Percentiles rank a stretch among this genome's conserved stretches.
Conservation (phyloP, 2,329 filamentous ascomycete genomes). For the Penicillium sclerotigenum region DNA sequence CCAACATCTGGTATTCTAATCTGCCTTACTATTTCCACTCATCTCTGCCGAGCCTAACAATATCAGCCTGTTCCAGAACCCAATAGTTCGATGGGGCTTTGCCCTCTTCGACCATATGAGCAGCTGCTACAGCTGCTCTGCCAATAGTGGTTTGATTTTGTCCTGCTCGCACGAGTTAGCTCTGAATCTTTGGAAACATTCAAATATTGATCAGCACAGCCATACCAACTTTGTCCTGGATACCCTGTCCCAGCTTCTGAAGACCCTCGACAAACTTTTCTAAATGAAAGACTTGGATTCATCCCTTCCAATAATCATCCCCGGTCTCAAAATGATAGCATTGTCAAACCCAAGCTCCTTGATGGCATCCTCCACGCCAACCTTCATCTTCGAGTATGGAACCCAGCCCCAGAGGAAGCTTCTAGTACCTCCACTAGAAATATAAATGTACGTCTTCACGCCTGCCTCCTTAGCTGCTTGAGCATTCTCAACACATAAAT, state of each 20-base stretch:
- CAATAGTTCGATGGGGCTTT: constrained; percentile 32
- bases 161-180: constrained; percentile 16
- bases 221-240: constrained; percentile 32
- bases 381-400: constrained; percentile 41
- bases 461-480: constrained; percentile 36
- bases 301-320: constrained; percentile 36
- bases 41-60: constrained; percentile 29
- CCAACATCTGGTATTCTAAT: too few species aligned
- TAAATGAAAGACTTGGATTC: constrained; percentile 20
- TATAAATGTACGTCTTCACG: constrained; percentile 36
- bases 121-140: constrained; percentile 30
- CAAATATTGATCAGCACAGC: not conserved
- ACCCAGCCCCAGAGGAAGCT: constrained; percentile 27
- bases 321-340: constrained; percentile 36
- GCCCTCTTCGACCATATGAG: constrained; percentile 23
- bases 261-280: constrained; percentile 24
- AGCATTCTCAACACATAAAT: constrained; percentile 36
- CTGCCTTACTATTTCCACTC: constrained; percentile 25
- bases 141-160: constrained; percentile 29
- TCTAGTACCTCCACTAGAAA: constrained; percentile 35
- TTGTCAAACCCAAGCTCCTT: constrained; percentile 37
- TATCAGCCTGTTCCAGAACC: constrained; percentile 29
- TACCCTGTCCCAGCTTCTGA: constrained; percentile 21
- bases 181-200: not conserved
- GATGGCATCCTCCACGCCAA: constrained; percentile 37